These are phyloP conservation scores for Pichia sp. DNA, from an alignment of 1,139 yeast species.

Conservation along the genomic window DNA sequence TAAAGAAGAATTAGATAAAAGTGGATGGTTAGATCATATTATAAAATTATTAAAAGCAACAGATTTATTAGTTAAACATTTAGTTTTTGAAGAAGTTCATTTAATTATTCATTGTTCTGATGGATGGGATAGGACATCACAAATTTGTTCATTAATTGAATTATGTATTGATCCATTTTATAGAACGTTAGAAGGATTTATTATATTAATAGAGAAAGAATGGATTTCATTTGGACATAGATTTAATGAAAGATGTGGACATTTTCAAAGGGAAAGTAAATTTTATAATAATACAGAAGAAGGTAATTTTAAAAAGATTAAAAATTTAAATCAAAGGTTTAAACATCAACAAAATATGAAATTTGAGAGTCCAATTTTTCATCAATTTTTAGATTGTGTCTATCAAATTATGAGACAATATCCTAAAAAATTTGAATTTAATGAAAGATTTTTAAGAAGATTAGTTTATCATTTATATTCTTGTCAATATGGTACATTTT, in stretches of 20 bases:
- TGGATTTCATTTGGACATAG: constrained; percentile 95
- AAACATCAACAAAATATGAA: constrained; percentile 39
- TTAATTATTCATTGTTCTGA: constrained; percentile 90
- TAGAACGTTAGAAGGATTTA: constrained; percentile 82
- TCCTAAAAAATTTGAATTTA: constrained; percentile 74
- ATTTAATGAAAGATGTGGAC: constrained; percentile 79
- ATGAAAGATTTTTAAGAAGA: constrained; percentile 79
- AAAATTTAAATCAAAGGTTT: constrained; percentile 35
- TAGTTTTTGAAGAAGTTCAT: constrained; percentile 77
- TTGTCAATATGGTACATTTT: constrained; percentile 90
- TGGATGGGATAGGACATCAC: constrained; percentile 98
- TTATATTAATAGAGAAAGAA: constrained; percentile 81
- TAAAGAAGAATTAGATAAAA: constrained; percentile 45
- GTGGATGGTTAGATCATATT: constrained; percentile 77
- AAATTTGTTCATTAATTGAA: constrained; percentile 76
- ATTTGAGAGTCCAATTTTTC: constrained; percentile 82
- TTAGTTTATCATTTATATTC: constrained; percentile 83
- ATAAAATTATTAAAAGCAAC: constrained; percentile 68
- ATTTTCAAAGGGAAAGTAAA: constrained; percentile 42
- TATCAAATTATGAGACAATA: constrained; percentile 70
- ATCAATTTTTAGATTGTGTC: constrained; percentile 85
- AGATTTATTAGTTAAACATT: constrained; percentile 69
- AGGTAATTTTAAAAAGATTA: constrained; percentile 24
- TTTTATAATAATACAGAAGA: constrained; percentile 29
- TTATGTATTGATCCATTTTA: constrained; percentile 85